Evolutionary conservation across 2,329 filamentous ascomycete genomes (phyloP).

Genomic region (Fusarium liriodendri): DNA sequence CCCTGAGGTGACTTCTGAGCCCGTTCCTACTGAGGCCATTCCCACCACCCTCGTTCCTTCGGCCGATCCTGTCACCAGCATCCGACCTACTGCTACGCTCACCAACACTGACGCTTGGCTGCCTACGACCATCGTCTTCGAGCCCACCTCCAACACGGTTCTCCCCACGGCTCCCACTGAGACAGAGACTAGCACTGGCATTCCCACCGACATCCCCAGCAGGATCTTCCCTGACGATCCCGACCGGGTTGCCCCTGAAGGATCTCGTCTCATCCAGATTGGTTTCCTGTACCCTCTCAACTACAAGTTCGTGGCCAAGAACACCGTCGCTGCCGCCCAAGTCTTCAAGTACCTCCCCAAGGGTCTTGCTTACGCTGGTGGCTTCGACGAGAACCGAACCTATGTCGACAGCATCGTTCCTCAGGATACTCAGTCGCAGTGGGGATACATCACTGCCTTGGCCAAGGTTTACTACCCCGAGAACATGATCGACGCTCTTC

Average conservation of each 20-base stretch:
- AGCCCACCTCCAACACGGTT: constrained; percentile 51
- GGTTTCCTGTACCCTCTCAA: constrained; percentile 86
- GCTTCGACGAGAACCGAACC: constrained; percentile 67
- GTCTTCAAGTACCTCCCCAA: constrained; percentile 83
- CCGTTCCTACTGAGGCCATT: constrained; percentile 1
- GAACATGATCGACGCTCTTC: constrained; percentile 74
- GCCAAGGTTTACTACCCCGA: constrained; percentile 76
- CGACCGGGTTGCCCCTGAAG: constrained; percentile 64
- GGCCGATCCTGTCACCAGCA: constrained; percentile 51
- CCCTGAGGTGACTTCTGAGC: constrained; percentile 13
- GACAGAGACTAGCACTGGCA: constrained; percentile 60
- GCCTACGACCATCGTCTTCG: constrained; percentile 71
- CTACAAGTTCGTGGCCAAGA: constrained; percentile 82
- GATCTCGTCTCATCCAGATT: constrained; percentile 81
- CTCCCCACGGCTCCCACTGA: constrained; percentile 48
- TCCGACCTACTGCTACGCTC: constrained; percentile 56
- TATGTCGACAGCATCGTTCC: constrained; percentile 79
- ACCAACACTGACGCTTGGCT: constrained; percentile 61
- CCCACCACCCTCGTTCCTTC: constrained; percentile 37
- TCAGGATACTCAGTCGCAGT: constrained; percentile 74
- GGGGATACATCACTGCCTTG: constrained; percentile 86
- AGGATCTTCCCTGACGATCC: constrained; percentile 78
- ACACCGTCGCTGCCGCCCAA: constrained; percentile 80
- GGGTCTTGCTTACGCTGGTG: constrained; percentile 74
- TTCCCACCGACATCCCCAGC: constrained; percentile 77